phyloP scores from a whole-genome alignment of 2,329 filamentous ascomycete species.

The Diaporthe velutina region DNA sequence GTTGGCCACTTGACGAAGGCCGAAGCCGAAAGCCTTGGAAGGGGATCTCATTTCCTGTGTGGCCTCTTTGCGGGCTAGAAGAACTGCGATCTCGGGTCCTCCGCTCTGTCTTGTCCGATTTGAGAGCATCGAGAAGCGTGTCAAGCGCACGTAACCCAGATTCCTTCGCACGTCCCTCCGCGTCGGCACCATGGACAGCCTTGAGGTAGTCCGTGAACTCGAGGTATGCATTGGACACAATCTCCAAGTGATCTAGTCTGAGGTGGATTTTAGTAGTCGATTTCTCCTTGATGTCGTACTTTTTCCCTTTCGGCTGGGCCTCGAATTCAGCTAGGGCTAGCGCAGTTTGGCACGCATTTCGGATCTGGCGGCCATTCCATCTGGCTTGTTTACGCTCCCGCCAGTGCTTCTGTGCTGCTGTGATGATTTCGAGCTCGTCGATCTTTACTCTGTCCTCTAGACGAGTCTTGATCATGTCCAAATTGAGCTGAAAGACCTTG shows the following conservation, averaged over 20 bases:
- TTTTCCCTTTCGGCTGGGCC: slow-evolving; percentile 24
- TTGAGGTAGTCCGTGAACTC: slow-evolving; percentile 28
- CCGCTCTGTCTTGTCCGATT: slow-evolving; percentile 45
- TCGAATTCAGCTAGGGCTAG: slow-evolving; percentile 28
- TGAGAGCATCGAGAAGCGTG: neutral
- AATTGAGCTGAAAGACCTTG: slow-evolving; percentile 59
- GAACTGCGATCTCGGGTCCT: neutral
- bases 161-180: slow-evolving; percentile 11
- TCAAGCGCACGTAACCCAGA: slow-evolving; percentile 12
- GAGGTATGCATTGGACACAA: slow-evolving; percentile 17
- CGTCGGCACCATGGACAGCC: slow-evolving; percentile 27
- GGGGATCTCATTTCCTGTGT: neutral
- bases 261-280: slow-evolving; percentile 15
- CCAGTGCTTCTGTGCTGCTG: neutral
- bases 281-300: slow-evolving; percentile 16
- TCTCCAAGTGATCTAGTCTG: neutral
- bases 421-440: slow-evolving; percentile 1
- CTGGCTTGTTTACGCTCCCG: neutral
- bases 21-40: neutral
- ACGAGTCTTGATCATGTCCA: slow-evolving; percentile 43
- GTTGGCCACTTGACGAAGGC: neutral
- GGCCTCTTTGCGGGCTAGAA: neutral
- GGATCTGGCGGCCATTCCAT: slow-evolving; percentile 38
- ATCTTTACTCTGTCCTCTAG: neutral
- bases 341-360: slow-evolving; percentile 27